These are phyloP conservation scores for Arctostaphylos glauca DNA, from an alignment of 148 eudicot species.

Conservation along the genomic window DNA sequence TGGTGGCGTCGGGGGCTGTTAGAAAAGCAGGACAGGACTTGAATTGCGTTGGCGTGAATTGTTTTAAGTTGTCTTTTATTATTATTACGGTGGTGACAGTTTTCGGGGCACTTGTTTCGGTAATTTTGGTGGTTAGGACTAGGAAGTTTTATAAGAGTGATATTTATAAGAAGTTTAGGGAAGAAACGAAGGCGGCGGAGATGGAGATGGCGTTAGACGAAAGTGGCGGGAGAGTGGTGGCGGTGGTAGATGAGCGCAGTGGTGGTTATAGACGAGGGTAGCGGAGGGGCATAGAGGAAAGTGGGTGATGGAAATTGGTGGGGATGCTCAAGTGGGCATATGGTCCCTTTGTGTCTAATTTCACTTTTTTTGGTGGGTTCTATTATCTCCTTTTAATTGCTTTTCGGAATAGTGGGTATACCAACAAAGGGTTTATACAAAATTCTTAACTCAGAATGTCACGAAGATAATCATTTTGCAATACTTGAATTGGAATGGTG, in stretches of 20 bases:
- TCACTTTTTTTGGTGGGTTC: background rate
- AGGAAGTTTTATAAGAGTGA: constrained; percentile 40
- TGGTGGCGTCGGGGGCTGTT: constrained; percentile 16
- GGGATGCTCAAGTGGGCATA: background rate
- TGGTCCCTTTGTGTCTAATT: too few species aligned
- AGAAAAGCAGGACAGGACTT: constrained; percentile 28
- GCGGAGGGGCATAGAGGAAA: background rate
- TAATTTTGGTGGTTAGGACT: constrained; percentile 33
- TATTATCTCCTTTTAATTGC: background rate
- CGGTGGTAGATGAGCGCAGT: background rate
- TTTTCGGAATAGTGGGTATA: background rate
- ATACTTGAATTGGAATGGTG: background rate
- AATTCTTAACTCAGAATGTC: background rate
- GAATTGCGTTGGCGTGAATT: constrained; percentile 29
- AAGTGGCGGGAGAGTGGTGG: background rate
- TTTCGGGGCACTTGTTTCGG: constrained; percentile 29
- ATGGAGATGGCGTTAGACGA: constrained; percentile 22
- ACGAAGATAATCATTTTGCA: background rate
- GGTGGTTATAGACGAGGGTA: background rate
- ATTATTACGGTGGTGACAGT: constrained; percentile 28
- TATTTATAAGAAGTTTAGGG: constrained; percentile 34
- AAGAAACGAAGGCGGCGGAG: constrained; percentile 19
- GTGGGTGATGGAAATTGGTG: background rate
- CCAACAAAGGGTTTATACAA: background rate
- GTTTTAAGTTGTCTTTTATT: constrained; percentile 29